Conservation (phyloP, 2,329 filamentous ascomycete species). For the Fonsecaea multimorphosa region DNA sequence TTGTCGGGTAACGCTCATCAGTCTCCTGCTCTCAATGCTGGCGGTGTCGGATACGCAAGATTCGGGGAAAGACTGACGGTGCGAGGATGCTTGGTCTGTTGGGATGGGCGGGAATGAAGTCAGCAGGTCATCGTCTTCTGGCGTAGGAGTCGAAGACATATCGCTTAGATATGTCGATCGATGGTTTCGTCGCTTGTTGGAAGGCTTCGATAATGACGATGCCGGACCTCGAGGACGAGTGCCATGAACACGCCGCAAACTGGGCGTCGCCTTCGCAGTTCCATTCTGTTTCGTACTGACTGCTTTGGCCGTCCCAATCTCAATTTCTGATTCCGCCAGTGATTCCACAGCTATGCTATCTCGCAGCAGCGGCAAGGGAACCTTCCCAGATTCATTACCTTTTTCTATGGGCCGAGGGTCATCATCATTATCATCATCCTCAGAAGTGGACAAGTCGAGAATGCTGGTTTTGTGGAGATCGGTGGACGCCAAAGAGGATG, state of each 20-base stretch:
- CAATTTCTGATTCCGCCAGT: constrained; percentile 47
- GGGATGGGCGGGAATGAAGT: constrained; percentile 35
- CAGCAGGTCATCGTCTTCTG: constrained; percentile 32
- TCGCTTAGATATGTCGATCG: constrained; percentile 33
- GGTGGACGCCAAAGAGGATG: constrained; percentile 36
- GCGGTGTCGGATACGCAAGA: constrained; percentile 34
- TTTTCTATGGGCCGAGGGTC: constrained; percentile 43
- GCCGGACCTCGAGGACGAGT: constrained; percentile 33
- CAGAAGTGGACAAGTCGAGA: constrained; percentile 57
- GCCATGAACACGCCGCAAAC: constrained; percentile 20
- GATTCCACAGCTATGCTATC: constrained; percentile 50
- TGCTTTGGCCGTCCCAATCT: constrained; percentile 51
- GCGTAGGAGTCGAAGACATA: constrained; percentile 22
- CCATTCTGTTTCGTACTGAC: constrained; percentile 43
- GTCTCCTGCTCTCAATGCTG: constrained; percentile 47
- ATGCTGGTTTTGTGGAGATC: constrained; percentile 55
- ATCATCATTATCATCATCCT: constrained; percentile 52
- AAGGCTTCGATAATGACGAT: constrained; percentile 5
- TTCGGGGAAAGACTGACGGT: constrained; percentile 29
- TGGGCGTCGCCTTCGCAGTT: constrained; percentile 24
- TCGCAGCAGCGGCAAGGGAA: constrained; percentile 38
- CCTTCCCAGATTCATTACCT: constrained; percentile 5
- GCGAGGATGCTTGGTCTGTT: constrained; percentile 23
- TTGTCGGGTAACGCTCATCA: constrained; percentile 61
- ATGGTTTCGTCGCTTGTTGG: constrained; percentile 7